Conservation (phyloP, 73 alveolate genomes). For the Paramecium caudatum region DNA sequence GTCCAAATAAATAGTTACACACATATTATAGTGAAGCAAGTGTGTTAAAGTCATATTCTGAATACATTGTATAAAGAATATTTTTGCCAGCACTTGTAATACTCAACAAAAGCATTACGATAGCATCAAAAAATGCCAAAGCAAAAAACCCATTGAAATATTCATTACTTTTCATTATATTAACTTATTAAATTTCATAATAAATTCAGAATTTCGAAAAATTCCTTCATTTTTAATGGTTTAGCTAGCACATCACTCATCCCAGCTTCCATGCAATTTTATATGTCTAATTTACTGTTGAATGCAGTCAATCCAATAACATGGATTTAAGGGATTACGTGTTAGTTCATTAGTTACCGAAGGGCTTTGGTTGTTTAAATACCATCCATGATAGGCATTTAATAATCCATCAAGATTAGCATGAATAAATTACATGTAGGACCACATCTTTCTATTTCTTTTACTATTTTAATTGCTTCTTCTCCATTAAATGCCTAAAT, state of each 20-base stretch:
- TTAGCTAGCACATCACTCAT: constrained; percentile 71
- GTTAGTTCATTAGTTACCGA: constrained; percentile 40
- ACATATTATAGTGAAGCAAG: constrained; percentile 44
- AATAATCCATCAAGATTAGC: constrained; percentile 67
- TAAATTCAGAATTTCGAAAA: constrained; percentile 1
- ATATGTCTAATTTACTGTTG: constrained; percentile 34
- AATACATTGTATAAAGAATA: constrained; percentile 41
- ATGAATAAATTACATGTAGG: constrained; percentile 27
- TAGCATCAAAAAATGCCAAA: background rate
- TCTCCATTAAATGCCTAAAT: constrained; percentile 70
- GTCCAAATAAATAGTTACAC: constrained; percentile 65
- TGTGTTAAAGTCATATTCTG: background rate
- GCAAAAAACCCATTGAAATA: constrained; percentile 8
- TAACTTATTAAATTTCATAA: too few species aligned
- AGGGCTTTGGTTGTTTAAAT: constrained; percentile 33
- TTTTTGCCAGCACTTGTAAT: constrained; percentile 64
- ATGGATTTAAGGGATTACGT: constrained; percentile 68
- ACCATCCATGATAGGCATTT: constrained; percentile 78
- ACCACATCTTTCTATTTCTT: constrained; percentile 23
- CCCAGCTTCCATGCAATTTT: constrained; percentile 64
- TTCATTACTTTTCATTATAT: background rate
- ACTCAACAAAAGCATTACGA: constrained; percentile 26
- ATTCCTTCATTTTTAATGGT: constrained; percentile 62
- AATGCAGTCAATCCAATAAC: constrained; percentile 75
- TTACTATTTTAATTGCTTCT: constrained; percentile 51